Evolutionary conservation across 2,329 filamentous ascomycete species (phyloP).

Genomic region (Periconia sp.): DNA sequence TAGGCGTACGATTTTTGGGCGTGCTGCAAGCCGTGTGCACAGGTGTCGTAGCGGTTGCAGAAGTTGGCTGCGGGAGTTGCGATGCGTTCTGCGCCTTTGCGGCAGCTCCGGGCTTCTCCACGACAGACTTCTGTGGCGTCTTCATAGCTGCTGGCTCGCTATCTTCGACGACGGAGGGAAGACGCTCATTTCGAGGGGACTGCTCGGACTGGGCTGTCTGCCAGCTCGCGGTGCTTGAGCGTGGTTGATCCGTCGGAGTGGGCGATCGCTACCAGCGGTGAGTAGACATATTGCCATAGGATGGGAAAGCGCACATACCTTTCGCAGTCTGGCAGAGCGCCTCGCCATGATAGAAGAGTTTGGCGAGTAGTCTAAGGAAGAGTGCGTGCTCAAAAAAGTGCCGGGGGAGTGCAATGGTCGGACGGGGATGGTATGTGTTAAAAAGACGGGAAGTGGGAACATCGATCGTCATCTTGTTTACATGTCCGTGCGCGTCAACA

Average conservation of each 20-base stretch:
- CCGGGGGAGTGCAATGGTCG: conserved; percentile 15
- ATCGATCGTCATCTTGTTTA: too few species aligned
- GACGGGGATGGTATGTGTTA: conserved; percentile 24
- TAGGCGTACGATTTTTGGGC: conserved; percentile 64
- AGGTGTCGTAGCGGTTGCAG: conserved; percentile 20
- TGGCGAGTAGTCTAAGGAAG: conserved; percentile 8
- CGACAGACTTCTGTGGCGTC: conserved; percentile 25
- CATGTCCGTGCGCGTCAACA: too few species aligned
- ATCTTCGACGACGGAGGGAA: conserved; percentile 17
- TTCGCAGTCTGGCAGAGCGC: conserved; percentile 39
- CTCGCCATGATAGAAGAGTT: conserved; percentile 33
- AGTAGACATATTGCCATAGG: conserved; percentile 31
- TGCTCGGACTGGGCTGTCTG: conserved; percentile 26
- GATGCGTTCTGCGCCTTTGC: conserved; percentile 16
- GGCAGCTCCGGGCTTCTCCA: conserved; percentile 11
- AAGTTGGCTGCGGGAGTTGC: conserved; percentile 53
- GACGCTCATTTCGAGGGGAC: conserved; percentile 19
- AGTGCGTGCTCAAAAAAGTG: conserved; percentile 4
- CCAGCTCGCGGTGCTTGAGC: conserved; percentile 25
- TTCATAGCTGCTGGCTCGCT: conserved; percentile 17
- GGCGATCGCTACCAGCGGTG: conserved; percentile 28
- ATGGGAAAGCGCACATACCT: conserved; percentile 26
- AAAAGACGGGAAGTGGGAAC: not conserved
- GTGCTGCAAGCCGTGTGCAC: conserved; percentile 29
- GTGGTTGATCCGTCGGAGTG: conserved; percentile 19